Evolutionary conservation across 1,139 yeast species (phyloP).

Genomic region (Groenewaldozyma sp.): DNA sequence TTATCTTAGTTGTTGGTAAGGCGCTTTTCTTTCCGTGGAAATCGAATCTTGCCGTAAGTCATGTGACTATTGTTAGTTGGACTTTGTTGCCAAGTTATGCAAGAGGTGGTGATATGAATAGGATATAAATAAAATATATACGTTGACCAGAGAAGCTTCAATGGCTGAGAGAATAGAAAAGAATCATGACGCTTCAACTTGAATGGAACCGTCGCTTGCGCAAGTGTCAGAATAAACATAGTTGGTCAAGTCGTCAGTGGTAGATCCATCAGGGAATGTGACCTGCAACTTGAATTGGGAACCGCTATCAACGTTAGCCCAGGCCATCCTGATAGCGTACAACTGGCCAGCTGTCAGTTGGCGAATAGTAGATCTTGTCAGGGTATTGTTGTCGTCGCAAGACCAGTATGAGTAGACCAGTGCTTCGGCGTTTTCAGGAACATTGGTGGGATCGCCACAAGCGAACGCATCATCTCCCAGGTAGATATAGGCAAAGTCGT

Average conservation of each 20-base stretch:
- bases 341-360: neutral
- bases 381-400: neutral
- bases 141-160: no score
- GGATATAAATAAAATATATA: no score
- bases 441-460: neutral
- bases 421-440: neutral
- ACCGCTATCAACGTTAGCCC: neutral
- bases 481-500: neutral
- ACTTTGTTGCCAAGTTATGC: no score
- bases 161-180: no score
- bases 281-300: neutral
- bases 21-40: no score
- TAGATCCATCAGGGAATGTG: neutral
- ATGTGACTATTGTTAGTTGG: no score
- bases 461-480: neutral
- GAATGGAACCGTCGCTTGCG: no score
- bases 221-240: neutral
- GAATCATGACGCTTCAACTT: no score
- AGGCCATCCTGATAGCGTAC: neutral
- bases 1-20: no score
- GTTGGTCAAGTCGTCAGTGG: neutral
- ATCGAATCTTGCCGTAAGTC: no score
- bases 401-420: conserved; percentile 1
- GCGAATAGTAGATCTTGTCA: neutral
- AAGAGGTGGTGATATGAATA: no score